phyloP scores from a whole-genome alignment of 169 alveolate genomes.

The Plasmodium falciparum region DNA sequence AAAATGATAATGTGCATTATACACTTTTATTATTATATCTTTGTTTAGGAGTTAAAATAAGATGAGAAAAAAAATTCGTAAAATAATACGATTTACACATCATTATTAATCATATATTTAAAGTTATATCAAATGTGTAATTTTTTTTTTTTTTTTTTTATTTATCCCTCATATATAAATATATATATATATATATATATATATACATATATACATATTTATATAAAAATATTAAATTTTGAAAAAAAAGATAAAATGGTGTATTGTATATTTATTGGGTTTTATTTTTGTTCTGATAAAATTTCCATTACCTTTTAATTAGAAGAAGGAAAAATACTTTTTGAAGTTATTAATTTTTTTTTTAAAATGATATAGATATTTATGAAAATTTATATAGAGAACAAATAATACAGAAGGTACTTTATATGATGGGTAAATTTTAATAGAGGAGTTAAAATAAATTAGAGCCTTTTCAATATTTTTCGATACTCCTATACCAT shows the following conservation, averaged over 20 bases:
- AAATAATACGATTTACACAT: too few relatives aligned
- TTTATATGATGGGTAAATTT: slow-evolving; percentile 57
- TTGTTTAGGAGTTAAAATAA: too few relatives aligned
- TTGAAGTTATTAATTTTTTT: slow-evolving; percentile 24
- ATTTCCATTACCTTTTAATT: too few relatives aligned
- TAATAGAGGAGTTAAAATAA: slow-evolving; percentile 66
- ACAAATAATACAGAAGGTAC: slow-evolving; percentile 50
- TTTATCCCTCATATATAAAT: too few relatives aligned
- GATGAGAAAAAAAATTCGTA: too few relatives aligned
- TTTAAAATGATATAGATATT: slow-evolving; percentile 23
- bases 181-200: too few relatives aligned
- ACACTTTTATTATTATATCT: too few relatives aligned
- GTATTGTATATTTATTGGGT: background rate
- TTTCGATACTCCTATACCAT: slow-evolving; percentile 66
- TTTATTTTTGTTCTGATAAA: too few relatives aligned
- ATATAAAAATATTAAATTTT: background rate
- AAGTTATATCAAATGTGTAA: too few relatives aligned
- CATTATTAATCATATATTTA: too few relatives aligned
- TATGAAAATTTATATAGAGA: slow-evolving; percentile 39
- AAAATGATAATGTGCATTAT: too few relatives aligned
- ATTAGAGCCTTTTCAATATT: slow-evolving; percentile 54
- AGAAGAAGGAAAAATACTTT: slow-evolving; percentile 11
- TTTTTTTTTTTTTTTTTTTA: too few relatives aligned
- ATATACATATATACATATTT: background rate
- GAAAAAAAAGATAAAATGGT: background rate